These are phyloP conservation scores for Parachaetomium inaequale DNA, from an alignment of 495 filamentous ascomycete species.

Conservation along the genomic window DNA sequence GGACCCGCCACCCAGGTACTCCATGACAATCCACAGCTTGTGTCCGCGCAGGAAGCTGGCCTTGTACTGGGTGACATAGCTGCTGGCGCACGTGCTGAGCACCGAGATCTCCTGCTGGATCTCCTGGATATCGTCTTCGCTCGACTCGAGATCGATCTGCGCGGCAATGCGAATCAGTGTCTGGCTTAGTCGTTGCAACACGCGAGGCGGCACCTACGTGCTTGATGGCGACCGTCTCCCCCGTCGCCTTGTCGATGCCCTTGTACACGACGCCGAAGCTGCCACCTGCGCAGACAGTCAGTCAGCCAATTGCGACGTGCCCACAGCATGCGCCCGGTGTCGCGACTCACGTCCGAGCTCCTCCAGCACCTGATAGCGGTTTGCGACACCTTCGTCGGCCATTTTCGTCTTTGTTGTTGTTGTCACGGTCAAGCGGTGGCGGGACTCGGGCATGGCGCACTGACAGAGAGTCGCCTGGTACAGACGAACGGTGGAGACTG, in stretches of 20 bases:
- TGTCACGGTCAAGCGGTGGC: conserved; percentile 2
- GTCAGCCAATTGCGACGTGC: conserved; percentile 18
- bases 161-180: neutral
- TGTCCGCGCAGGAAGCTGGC: conserved; percentile 89
- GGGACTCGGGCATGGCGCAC: neutral
- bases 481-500: conserved; percentile 7
- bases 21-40: conserved; percentile 99
- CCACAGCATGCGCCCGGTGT: neutral
- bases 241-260: conserved; percentile 78
- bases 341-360: conserved; percentile 77
- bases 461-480: neutral
- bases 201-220: conserved; percentile 55
- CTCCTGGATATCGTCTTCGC: conserved; percentile 95
- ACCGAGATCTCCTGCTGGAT: conserved; percentile 98
- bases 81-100: conserved; percentile 87
- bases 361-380: conserved; percentile 84
- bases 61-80: conserved; percentile 93
- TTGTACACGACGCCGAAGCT: conserved; percentile 98
- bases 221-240: conserved; percentile 88
- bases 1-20: conserved; percentile 89
- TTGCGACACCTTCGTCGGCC: conserved; percentile 67
- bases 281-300: conserved; percentile 54
- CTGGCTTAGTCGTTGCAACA: neutral
- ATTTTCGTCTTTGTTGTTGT: conserved; percentile 29
- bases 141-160: conserved; percentile 96